Evolutionary conservation across 495 filamentous ascomycete genomes (phyloP), one percentile per base, ranked within the genome.

Genomic region (Staphylotrichum tortipilum): DNA sequence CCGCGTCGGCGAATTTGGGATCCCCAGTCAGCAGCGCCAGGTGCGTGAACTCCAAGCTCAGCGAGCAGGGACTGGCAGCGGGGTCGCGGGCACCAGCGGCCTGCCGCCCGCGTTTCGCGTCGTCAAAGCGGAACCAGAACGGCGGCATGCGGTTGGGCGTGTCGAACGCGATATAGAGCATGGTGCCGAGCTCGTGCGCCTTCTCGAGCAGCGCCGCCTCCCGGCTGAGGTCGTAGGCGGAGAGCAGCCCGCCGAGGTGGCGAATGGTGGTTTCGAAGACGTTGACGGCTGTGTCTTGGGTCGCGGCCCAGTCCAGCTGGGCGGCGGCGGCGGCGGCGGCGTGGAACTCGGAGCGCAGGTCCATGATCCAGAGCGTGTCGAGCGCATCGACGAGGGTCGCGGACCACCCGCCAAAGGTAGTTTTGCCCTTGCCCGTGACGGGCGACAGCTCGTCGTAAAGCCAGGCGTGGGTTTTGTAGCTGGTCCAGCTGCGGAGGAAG

Each of bases 331-430:
- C 71, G 7, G 88, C 78, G 14, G 87, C 89, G 47, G 83, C 77
- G 29, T 81, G 70, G 61, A 94, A 95, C 42, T 94, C 89, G 18
- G 83, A 74, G 59, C 81, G 80, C 59, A 94, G 55, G 5, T 76
- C 87, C 88, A 94, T 90, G 51, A 95, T 89, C 88, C 87, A 95
- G 10, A 95, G 67, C 0, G 88, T 88, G 63, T 95, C 89, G 42
- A 95, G 67, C 7, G 81, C 64, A 71, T 95, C 89, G 2, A 95
- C 87, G 47, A 95, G 62, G 1, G 89, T 94, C 3, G 89, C 89
- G 15, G 82, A 88, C 89, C 88, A 95, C 14, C 84, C 86, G 54
- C 79, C 84, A 8, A 45, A 91, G 81, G 67, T 94, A 89, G 0
- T 84, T 78, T 57, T 92, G 65, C 4, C 64, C 65, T 5, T 61